Evolutionary conservation across 345 rosid genomes (phyloP), one percentile per base, ranked within the genome.

Genomic region (Euphorbia lathyris): DNA sequence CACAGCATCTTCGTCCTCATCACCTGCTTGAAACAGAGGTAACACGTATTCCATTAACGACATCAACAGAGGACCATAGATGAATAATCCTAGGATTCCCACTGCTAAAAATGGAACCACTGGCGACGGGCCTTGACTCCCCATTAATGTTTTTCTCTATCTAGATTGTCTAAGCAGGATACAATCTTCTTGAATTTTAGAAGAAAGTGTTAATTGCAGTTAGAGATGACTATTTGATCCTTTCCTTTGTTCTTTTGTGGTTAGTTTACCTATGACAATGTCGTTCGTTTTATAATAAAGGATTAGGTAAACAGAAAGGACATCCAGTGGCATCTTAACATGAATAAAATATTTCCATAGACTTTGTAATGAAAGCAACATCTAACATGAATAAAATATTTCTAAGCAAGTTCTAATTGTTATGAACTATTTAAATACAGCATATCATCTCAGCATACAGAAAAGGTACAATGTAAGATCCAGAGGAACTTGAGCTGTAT

Each of bases 71-170:
- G 82, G 78, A 62, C 74, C 75, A 23, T 70, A 67, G 56, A 80
- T 52, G 55, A 79, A 3, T 69, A 80, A 11, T 7, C 90, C 82
- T 6, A 79, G 32, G 5, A 63, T 76, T 58, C 85, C 90, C 65
- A 84, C 86, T 65, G 82, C 47, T 9, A 82, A 67, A 53, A 30
- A 77, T 5, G 88, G 90, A 0, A 80, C 82, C 22, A 84, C 7
- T 43, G 88, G 87, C 5, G 90, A 86, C 25, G 87, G 90, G 34
- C 86, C 84, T 48, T 62, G 74, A 27, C n/a, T 73, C 53, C 67
- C 26, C 74, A 70, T 70, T 57, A 14, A 29, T 74, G 20, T 1
- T 25, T 58, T 53, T 30, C 70, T 61, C 16, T 40, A 60, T 68
- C 23, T 45, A 12, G 63, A 40, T 73, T 32, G 63, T 2, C 9